Base-by-base conservation (phyloP, 257 asterid species). In the Prunella vulgaris region DNA sequence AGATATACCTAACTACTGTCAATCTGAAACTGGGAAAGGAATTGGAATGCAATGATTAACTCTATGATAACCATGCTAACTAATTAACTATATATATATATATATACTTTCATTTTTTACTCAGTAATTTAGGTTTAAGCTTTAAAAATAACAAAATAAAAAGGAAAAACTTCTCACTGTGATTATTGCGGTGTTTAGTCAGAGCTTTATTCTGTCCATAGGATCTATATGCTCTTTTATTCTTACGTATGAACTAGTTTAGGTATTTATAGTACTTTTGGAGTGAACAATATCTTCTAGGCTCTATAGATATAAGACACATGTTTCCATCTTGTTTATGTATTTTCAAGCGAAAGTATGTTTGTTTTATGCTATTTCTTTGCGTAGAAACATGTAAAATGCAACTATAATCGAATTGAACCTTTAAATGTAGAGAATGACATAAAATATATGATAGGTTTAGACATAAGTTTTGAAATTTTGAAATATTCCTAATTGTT, bases 21-120 rank as follows among this genome's bases (percentile, higher is more conserved):
- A n/a, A 24, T 66, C 17, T 46, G 51, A 49, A 54, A 61, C 51
- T 35, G 58, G 51, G 18, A 33, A 46, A 27, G 35, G 52, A 63
- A 73, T 48, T 66, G 9, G 32, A 32, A 73, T 64, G 33, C 42
- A 60, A 65, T 64, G 44, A 60, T 51, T 27, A 27, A 66, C 59
- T 37, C 64, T 49, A 2, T 48, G 51, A 40, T 52, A 60, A 61
- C 53, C 25, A 28, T 27, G 59, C 44, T 28, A 53, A n/a, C 33
- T 76, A 64, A 35, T 17, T 18, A 51, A 38, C 8, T n/a, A 56
- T 25, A 5, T 21, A 38, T 28, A 51, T 56, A 13, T n/a, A 56
- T 25, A 5, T 21, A 38, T 28, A 7, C 1, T 10, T 56, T 54
- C 49, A 12, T 30, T 17, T 27, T 30, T 17, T 35, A 49, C 44